A percentile compares a stretch with the other conserved stretches of the same genome.
These are phyloP conservation scores for Zygosaccharomyces bailii DNA, from an alignment of 805 yeast genomes.

Conservation along the genomic window DNA sequence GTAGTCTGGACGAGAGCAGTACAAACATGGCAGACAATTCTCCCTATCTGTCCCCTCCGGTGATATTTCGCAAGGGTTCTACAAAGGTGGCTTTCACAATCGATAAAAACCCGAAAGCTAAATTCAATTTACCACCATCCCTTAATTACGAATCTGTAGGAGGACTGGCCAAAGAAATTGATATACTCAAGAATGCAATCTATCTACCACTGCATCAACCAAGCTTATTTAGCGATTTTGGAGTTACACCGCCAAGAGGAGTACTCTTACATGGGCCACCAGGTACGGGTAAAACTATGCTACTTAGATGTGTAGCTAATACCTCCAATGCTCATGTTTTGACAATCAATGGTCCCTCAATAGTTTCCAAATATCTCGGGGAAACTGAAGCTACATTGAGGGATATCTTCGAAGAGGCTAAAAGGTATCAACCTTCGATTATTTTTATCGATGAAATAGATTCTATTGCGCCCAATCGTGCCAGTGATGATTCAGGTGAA, in stretches of 20 bases:
- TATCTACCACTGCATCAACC: slow-evolving; percentile 82
- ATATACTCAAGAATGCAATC: slow-evolving; percentile 58
- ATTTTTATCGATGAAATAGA: slow-evolving; percentile 92
- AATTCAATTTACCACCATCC: slow-evolving; percentile 44
- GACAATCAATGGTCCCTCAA: slow-evolving; percentile 84
- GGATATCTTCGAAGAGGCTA: slow-evolving; percentile 79
- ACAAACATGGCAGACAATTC: slow-evolving; percentile 13
- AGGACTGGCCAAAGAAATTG: slow-evolving; percentile 67
- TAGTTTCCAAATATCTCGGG: slow-evolving; percentile 89
- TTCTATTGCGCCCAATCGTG: slow-evolving; percentile 81
- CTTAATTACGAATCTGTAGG: slow-evolving; percentile 61
- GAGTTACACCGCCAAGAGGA: slow-evolving; percentile 92
- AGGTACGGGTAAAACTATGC: slow-evolving; percentile 94
- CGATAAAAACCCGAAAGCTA: slow-evolving; percentile 33
- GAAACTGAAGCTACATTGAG: slow-evolving; percentile 89
- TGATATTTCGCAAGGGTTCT: slow-evolving; percentile 41
- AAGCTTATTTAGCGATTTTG: slow-evolving; percentile 70
- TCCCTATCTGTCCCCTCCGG: slow-evolving; percentile 45
- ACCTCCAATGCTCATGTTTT: slow-evolving; percentile 80
- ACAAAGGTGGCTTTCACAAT: slow-evolving; percentile 29
- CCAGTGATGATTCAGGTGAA: slow-evolving; percentile 83
- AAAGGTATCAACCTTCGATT: slow-evolving; percentile 79
- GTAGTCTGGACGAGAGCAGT: slow-evolving; percentile 34
- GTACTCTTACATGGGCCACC: slow-evolving; percentile 94
- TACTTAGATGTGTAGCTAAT: slow-evolving; percentile 75